Percentiles rank a stretch among this genome's conserved stretches.
Conservation (phyloP, 2,329 filamentous ascomycete genomes). For the Diplodia scrobiculata region DNA sequence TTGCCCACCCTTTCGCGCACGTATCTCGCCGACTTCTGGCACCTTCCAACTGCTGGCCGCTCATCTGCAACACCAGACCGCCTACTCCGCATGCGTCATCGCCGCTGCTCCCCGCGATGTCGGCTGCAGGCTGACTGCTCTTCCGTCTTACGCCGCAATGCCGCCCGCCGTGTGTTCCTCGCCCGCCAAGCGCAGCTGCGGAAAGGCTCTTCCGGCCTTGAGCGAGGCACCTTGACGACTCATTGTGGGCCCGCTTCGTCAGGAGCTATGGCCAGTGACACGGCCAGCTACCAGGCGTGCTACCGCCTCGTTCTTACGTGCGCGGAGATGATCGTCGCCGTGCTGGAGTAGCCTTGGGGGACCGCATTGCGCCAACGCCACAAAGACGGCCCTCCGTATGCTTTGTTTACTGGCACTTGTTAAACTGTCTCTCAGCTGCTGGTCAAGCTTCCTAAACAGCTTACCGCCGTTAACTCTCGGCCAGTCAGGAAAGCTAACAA, state of each 20-base stretch:
- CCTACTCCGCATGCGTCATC: not conserved
- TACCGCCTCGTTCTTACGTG: slow-evolving; percentile 10
- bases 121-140: slow-evolving; percentile 19
- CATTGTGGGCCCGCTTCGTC: slow-evolving; percentile 16
- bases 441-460: slow-evolving; percentile 5
- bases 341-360: slow-evolving; percentile 12
- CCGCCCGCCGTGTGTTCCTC: not conserved
- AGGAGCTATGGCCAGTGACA: slow-evolving; percentile 29
- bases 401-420: slow-evolving; percentile 10
- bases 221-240: slow-evolving; percentile 6
- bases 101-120: slow-evolving; percentile 3
- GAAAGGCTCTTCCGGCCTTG: slow-evolving; percentile 25
- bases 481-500: not conserved
- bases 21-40: slow-evolving; percentile 19
- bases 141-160: slow-evolving; percentile 7
- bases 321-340: slow-evolving; percentile 12
- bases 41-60: slow-evolving; percentile 14
- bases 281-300: slow-evolving; percentile 15
- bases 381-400: not conserved
- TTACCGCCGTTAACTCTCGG: not conserved
- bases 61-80: not conserved
- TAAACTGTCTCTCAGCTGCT: not conserved
- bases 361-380: slow-evolving; percentile 13
- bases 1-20: slow-evolving; percentile 24
- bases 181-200: slow-evolving; percentile 13